A percentile compares a stretch with the other conserved stretches of the same genome.
These are phyloP conservation scores for Phascolomyces articulosus DNA, from an alignment of 371 early-diverging fungal species.

Conservation along the genomic window DNA sequence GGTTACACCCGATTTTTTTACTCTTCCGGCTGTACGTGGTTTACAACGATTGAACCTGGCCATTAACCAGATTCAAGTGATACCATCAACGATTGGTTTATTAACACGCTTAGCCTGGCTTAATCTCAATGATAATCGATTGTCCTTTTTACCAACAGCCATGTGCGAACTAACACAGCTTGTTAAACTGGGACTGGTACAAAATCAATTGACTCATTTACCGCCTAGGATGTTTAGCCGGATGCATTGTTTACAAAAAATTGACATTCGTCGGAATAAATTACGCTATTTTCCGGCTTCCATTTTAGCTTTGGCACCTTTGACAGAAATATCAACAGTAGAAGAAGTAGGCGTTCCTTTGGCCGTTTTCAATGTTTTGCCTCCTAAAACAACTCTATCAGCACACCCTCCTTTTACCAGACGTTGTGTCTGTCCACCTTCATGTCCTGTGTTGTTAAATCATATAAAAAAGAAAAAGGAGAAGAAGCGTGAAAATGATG, in stretches of 20 bases:
- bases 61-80: slow-evolving; percentile 55
- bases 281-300: slow-evolving; percentile 52
- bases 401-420: too few species aligned
- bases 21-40: slow-evolving; percentile 33
- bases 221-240: slow-evolving; percentile 50
- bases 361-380: slow-evolving; percentile 7
- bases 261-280: slow-evolving; percentile 58
- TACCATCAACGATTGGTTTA: slow-evolving; percentile 62
- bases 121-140: slow-evolving; percentile 71
- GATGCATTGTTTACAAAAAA: slow-evolving; percentile 44
- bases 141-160: slow-evolving; percentile 53
- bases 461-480: not conserved
- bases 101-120: slow-evolving; percentile 67
- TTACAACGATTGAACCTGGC: slow-evolving; percentile 66
- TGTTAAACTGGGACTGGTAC: slow-evolving; percentile 74
- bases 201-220: slow-evolving; percentile 57
- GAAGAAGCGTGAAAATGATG: not conserved
- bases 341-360: slow-evolving; percentile 7
- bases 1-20: slow-evolving; percentile 28
- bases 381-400: not conserved
- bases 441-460: slow-evolving; percentile 2
- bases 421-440: slow-evolving; percentile 8
- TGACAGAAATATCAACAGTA: slow-evolving; percentile 19
- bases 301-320: slow-evolving; percentile 28
- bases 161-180: slow-evolving; percentile 57